Conservation (phyloP, 129 eudicot genomes). For the Erigeron canadensis region DNA sequence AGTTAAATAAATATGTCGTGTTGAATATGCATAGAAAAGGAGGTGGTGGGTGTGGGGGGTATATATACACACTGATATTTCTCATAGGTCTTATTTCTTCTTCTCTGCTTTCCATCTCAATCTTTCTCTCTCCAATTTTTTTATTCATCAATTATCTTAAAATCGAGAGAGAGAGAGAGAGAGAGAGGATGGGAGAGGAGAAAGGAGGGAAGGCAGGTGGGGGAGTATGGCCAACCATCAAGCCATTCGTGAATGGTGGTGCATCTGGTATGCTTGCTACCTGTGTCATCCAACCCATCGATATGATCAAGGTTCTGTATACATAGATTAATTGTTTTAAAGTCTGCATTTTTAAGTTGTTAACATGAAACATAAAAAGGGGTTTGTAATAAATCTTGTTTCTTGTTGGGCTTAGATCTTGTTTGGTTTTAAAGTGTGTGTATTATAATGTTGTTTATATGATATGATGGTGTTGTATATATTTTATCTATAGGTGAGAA, state of each 20-base stretch:
- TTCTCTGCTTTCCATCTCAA: conserved; percentile 19
- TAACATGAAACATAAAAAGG: too few relatives aligned
- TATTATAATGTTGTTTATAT: background rate
- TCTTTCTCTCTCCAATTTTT: conserved; percentile 13
- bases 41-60: too few relatives aligned
- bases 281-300: conserved; percentile 90
- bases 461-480: background rate
- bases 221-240: conserved; percentile 74
- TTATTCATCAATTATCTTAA: background rate
- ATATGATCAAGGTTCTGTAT: conserved; percentile 78
- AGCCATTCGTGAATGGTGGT: conserved; percentile 94
- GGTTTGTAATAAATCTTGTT: too few relatives aligned
- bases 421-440: conserved; percentile 1
- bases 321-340: too few relatives aligned
- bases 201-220: conserved; percentile 55
- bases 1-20: too few relatives aligned
- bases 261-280: conserved; percentile 95
- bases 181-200: conserved; percentile 58
- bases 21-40: too few relatives aligned
- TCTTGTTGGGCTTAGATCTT: background rate
- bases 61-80: too few relatives aligned
- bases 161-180: background rate
- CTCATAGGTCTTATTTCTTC: background rate
- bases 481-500: conserved; percentile 61
- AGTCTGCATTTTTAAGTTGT: background rate